Base-by-base conservation (phyloP, 2,329 filamentous ascomycete genomes). In the Lithohypha guttulata region DNA sequence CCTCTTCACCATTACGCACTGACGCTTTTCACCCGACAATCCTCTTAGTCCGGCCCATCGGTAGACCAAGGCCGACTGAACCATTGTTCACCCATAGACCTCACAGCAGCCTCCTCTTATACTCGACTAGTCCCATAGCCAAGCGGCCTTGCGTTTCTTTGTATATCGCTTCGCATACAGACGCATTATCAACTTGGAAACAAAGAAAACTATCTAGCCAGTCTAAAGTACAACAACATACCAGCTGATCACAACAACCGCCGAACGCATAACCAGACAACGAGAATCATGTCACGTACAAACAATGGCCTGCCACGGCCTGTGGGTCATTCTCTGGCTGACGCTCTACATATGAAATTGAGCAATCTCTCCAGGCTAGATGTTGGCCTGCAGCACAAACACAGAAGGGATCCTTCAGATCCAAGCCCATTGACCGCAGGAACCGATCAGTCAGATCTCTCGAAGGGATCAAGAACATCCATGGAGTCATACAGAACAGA, bases 401-500 rank as follows among this genome's bases (percentile, higher is more conserved):
- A 39, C 27, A 39, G 25, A 22, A n/a, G 35, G 25, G 35, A 39
- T 17, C 35, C 26, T 6, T 39, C 35, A 4, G 35, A 39, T 22
- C 25, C 35, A 14, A 39, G 35, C 18, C 33, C 33, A 14, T 23
- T 35, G 21, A 39, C 35, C 15, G 35, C 35, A 39, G 35, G 35
- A 21, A 39, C 49, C 11, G 49, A 48, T 18, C 37, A 40, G 11
- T 52, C 49, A 23, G 44, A 45, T 26, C 35, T 44, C 34, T 52
- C 49, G 20, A 49, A 47, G 34, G 36, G 35, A 14, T 44, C 42
- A 21, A 34, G 42, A 11, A 29, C 29, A 33, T 44, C 42, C 14
- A 41, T 39, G 32, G 42, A 43, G n/a, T 49, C 49, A 35, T 46
- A 49, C 27, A 44, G 46, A 27, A 52, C 49, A 35, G 49, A 50